Evolutionary conservation across 352 stramenopile genomes (phyloP), one percentile per base, ranked within the genome.

Genomic region (Pythium chondricola): DNA sequence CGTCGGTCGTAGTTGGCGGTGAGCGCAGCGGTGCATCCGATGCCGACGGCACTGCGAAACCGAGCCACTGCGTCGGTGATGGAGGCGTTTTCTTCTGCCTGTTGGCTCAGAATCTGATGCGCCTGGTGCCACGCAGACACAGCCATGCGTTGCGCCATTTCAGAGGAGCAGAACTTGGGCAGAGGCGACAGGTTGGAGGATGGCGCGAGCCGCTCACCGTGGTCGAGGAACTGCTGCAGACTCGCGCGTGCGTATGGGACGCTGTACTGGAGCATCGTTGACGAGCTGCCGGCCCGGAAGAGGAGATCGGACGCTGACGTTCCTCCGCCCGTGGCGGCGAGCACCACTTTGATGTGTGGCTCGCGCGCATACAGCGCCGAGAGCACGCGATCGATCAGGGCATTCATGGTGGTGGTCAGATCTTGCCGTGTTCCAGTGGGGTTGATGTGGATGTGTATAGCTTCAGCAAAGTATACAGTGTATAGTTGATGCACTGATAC

Each of bases 11-110:
- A 78, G 25, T 68, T 82, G 2, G 74, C 85, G 36, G 72, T 71
- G 7, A 94, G 50, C 33, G 74, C 74, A 33, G 79, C 83, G 2
- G 81, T 86, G 54, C 81, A 93, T 2, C 66, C 81, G 24, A 94
- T 69, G 3, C 83, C 81, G 11, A 91, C 32, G 11, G 64, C 63
- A 6, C 42, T 22, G 2, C 50, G 60, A 26, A 79, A 87, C 11
- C 63, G 61, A 21, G 46, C 42, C 25, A 83, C 48, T 21, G 61
- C 61, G 27, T 24, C 54, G 7, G 61, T 33, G 31, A 81, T 7
- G 10, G 56, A 37, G 8, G 36, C 54, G 16, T 62, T 52, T 40
- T 65, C 58, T 7, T 69, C 49, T 11, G 41, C 54, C 27, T 83
- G 68, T 7, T 61, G 39, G 9, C 58, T 57, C 10, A 67, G 64